Evolutionary conservation across 108 stramenopile species (phyloP).

Genomic region (Aurantiochytrium sp.): DNA sequence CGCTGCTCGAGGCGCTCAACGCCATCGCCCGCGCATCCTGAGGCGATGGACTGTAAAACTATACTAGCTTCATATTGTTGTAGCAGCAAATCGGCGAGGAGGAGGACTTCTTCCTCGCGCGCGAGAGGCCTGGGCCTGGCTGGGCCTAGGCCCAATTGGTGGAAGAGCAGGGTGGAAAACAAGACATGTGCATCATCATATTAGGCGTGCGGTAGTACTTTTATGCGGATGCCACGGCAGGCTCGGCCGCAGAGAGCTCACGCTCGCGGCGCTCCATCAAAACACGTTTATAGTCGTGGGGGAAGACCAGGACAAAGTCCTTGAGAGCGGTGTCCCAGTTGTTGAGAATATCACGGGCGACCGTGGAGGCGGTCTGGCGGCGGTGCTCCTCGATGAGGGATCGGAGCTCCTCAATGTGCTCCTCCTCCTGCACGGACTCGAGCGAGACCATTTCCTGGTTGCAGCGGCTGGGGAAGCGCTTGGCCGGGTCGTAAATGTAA

Average conservation of each 20-base stretch:
- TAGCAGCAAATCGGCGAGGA: too few species aligned
- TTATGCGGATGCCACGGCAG: not conserved
- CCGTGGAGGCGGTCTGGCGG: constrained; percentile 71
- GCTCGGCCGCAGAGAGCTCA: not conserved
- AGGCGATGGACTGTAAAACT: too few species aligned
- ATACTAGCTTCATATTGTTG: too few species aligned
- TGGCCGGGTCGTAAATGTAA: constrained; percentile 88
- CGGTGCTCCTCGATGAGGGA: constrained; percentile 85
- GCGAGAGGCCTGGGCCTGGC: too few species aligned
- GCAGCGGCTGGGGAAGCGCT: constrained; percentile 82
- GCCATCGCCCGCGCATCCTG: too few species aligned
- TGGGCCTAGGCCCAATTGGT: too few species aligned
- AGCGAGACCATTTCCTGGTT: constrained; percentile 94
- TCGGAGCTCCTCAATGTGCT: constrained; percentile 74
- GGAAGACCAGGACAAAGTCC: constrained; percentile 88
- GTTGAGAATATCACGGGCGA: constrained; percentile 76
- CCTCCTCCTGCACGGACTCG: constrained; percentile 67
- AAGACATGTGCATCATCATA: too few species aligned
- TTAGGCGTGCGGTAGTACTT: too few species aligned
- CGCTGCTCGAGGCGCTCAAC: not conserved
- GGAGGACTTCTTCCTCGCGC: too few species aligned
- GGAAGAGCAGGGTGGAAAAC: too few species aligned
- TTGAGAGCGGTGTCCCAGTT: constrained; percentile 72
- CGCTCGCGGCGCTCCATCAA: not conserved
- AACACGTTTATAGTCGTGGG: constrained; percentile 41